Conservation (phyloP, 1,139 yeast genomes). For the Candida sp. region DNA sequence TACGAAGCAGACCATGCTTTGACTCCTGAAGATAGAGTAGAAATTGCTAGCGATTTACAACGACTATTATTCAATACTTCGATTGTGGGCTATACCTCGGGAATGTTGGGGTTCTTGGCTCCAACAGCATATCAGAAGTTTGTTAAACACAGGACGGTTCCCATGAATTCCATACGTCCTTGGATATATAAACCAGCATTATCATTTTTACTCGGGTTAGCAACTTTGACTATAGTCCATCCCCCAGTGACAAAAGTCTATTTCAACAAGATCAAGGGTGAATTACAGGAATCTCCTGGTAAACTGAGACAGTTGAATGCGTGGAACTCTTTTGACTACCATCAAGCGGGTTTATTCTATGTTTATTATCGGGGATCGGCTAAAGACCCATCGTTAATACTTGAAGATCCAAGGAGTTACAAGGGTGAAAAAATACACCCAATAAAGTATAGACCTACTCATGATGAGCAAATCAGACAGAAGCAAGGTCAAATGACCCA, state of each 20-base stretch:
- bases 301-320: slow-evolving; percentile 19
- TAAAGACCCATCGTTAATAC: slow-evolving; percentile 29
- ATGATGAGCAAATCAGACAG: slow-evolving; percentile 3
- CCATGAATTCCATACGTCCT: slow-evolving; percentile 4
- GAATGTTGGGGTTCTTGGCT: slow-evolving; percentile 19
- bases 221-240: slow-evolving; percentile 20
- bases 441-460: slow-evolving; percentile 23
- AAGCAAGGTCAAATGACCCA: slow-evolving; percentile 13
- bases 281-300: slow-evolving; percentile 9
- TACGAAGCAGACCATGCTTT: slow-evolving; percentile 42
- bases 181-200: slow-evolving; percentile 28
- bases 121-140: slow-evolving; percentile 22
- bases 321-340: slow-evolving; percentile 40
- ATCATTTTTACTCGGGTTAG: slow-evolving; percentile 30
- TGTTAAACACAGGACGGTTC: slow-evolving; percentile 4
- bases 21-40: slow-evolving; percentile 25
- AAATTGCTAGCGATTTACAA: slow-evolving; percentile 29
- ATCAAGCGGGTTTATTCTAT: slow-evolving; percentile 33
- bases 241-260: slow-evolving; percentile 22
- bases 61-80: slow-evolving; percentile 22
- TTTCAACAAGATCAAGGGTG: slow-evolving; percentile 16
- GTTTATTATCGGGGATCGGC: slow-evolving; percentile 33
- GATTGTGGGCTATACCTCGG: slow-evolving; percentile 22
- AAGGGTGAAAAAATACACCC: slow-evolving; percentile 22
- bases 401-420: slow-evolving; percentile 35